Evolutionary conservation across 2,329 filamentous ascomycete genomes (phyloP), one percentile per base, ranked within the genome.

Genomic region (Diaporthe ampelina): DNA sequence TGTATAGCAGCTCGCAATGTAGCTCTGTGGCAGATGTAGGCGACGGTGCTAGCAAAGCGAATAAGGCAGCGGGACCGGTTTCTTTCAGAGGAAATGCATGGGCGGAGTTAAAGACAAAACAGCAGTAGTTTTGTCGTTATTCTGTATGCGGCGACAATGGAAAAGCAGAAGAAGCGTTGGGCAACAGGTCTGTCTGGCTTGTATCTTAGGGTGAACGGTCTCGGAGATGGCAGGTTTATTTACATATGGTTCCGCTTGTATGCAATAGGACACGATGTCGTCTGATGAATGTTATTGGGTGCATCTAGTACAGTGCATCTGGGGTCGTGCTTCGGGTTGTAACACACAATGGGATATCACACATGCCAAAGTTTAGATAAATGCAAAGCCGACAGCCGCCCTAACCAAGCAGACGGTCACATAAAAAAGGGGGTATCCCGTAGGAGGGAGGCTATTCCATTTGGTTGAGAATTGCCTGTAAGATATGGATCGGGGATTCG

Each of bases 91-190:
- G 35, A 52, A 56, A 50, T 73, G 73, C 73, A 74, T 74, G 35
- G 69, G 50, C 52, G 73, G 73, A 74, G 69, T 74, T 54, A 56
- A 61, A 11, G 35, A 32, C n/a, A 45, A n/a, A 50, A 21, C 17
- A 29, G 32, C 26, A 37, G 29, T 11, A 35, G 54, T 15, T 57
- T 57, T 57, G 24, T 57, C 32, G 54, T 57, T 35, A n/a, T n/a
- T 17, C 32, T 57, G 54, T 35, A 57, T 35, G 37, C 48, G 67
- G 19, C 15, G 32, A 32, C 21, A 57, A 26, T n/a, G 29, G 24
- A 11, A 65, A 26, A 57, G n/a, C 5, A 52, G 19, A 21, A 67
- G 11, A n/a, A 52, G 45, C 45, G 43, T 35, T 52, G 63, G 45
- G 61, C 29, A 67, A 35, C 29, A 10, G 61, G 61, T 50, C 29